Base-by-base conservation (phyloP, 2,329 filamentous ascomycete species). In the Penicillium sp. region DNA sequence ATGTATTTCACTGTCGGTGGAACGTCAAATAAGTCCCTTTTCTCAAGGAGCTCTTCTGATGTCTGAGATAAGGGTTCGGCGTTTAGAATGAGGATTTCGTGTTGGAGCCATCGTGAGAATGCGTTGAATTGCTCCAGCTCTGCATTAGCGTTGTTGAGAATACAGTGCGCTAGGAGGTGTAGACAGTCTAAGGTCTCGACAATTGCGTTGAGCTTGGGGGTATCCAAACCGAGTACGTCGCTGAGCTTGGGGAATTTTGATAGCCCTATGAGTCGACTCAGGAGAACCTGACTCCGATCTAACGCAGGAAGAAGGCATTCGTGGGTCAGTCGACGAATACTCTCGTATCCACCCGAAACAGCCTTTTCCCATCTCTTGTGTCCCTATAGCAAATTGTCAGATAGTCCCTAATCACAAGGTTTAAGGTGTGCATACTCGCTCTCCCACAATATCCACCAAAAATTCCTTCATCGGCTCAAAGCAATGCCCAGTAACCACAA, bases 321-420 rank as follows among this genome's bases (percentile, higher is more conserved):
- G 67, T 96, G 92, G 0, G 92, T 80, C 12, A 97, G 80, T 50
- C 85, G 83, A 48, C 91, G 85, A 9, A 97, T 81, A 51, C 85
- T 88, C 56, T 90, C 86, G 20, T 97, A 87, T 1, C 92, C 90
- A 4, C 85, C 85, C 1, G 84, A 82, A 2, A 95, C 89, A 6
- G 89, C 88, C 67, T 93, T 95, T 60, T 97, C 92, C 94, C 94
- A 99, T 47, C 94, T 82, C 74, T 96, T 97, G 66, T 96, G 90
- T 0, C 92, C 92, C 88, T 94, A 49, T 50, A 20, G 27, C 29
- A 31, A 25, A 50, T 31, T 2, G 18, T 41, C 18, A 41, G 25
- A 43, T 11, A 23, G 11, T 8, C n/a, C 18, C 3, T n/a, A 20
- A 23, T 14, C 14, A 20, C 3, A 20, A 3, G 5, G 2, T 12